Conservation (phyloP, 345 rosid genomes). For the Arabidopsis arenosa region DNA sequence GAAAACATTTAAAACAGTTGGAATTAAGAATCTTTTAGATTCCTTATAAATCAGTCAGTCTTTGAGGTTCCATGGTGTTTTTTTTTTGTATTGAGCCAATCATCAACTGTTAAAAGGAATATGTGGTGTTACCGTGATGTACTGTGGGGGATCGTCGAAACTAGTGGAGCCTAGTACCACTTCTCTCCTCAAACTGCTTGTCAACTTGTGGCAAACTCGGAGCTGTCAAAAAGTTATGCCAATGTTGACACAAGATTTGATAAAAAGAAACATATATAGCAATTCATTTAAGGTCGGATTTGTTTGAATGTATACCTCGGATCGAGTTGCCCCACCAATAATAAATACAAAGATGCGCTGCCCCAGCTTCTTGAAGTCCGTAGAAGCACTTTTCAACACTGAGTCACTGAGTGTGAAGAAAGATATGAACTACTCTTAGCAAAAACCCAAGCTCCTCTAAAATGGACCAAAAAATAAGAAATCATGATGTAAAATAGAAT, state of each 20-base stretch:
- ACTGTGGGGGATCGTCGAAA: slow-evolving; percentile 79
- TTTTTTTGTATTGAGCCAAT: background rate
- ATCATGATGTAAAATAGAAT: slow-evolving; percentile 5
- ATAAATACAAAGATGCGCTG: slow-evolving; percentile 85
- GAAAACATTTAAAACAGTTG: slow-evolving; percentile 5
- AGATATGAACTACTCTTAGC: slow-evolving; percentile 25
- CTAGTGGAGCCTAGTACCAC: slow-evolving; percentile 81
- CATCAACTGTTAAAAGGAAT: background rate
- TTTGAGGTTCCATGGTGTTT: background rate
- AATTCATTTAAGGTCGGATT: slow-evolving; percentile 17
- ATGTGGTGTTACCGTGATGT: slow-evolving; percentile 61
- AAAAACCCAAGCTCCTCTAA: slow-evolving; percentile 12
- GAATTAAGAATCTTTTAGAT: slow-evolving; percentile 1
- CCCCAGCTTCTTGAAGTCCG: slow-evolving; percentile 79
- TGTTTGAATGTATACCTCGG: slow-evolving; percentile 65
- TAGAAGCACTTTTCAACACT: slow-evolving; percentile 53
- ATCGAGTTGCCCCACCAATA: slow-evolving; percentile 94
- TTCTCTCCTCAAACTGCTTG: slow-evolving; percentile 83
- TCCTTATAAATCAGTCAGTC: background rate
- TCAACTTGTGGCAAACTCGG: slow-evolving; percentile 89
- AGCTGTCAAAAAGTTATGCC: slow-evolving; percentile 51
- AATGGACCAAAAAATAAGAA: background rate
- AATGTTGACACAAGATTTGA: background rate
- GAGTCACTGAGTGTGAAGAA: slow-evolving; percentile 63
- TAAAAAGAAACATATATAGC: slow-evolving; percentile 17